Base-by-base conservation (phyloP, 1,284 basidiomycete genomes). In the Apiotrichum sp. region DNA sequence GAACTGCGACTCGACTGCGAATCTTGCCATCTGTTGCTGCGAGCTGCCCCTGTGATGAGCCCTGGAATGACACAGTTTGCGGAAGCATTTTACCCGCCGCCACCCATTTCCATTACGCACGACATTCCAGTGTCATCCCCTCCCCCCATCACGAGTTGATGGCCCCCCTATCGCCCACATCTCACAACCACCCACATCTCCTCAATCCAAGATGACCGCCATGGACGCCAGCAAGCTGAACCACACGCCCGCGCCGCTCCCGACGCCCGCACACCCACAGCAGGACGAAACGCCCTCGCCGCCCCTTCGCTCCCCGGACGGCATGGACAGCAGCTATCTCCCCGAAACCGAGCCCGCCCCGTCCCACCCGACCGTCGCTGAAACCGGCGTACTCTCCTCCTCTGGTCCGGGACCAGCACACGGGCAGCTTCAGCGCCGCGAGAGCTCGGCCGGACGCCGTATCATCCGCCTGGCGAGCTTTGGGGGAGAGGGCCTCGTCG, bases 391-490 rank as follows among this genome's bases (percentile, higher is more conserved):
- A 14, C 51, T 55, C 1, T 50, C 44, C n/a, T 60, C 62, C 8
- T 41, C 38, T 31, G 71, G 61, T 1, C 53, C 55, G 22, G 58
- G 68, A 22, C 67, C 69, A 6, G 56, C 45, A n/a, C 57, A 52
- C 3, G 72, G 72, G 11, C 72, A 74, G 56, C 63, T 74, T 46
- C 64, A 68, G 61, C 57, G 71, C 38, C 62, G 59, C 9, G 67
- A 68, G 48, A 65, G 61, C 51, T 59, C 60, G 29, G 50, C 39
- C 34, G 59, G 62, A 40, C 54, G 56, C 50, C 56, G 61, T 31
- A 71, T 74, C 50, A 72, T 74, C 56, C 69, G 65, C 46, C 57
- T 74, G 29, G 69, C 70, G 0, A 69, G 67, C 56, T 63, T 74
- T 41, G 72, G 72, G 49, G 72, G 72, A 11, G 71, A 74, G 44